Conservation (phyloP, 768 basidiomycete genomes). For the Gelatoporia subvermispora region DNA sequence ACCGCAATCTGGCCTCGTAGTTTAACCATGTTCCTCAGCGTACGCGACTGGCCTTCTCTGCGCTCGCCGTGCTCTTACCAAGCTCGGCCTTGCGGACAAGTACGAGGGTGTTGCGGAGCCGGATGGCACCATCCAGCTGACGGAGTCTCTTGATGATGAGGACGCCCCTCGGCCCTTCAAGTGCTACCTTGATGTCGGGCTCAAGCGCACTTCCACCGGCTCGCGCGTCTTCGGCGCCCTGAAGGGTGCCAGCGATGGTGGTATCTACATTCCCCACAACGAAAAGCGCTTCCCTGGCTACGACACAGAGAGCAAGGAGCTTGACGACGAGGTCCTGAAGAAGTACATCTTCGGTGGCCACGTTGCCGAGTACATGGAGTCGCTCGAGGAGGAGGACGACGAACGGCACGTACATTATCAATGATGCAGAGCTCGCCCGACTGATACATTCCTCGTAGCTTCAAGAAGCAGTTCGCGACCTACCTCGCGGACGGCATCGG, state of each 20-base stretch:
- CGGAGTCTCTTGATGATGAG: conserved; percentile 84
- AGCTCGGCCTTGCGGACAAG: conserved; percentile 96
- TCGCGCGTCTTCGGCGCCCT: conserved; percentile 96
- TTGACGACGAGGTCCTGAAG: conserved; percentile 91
- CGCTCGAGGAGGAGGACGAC: conserved; percentile 98
- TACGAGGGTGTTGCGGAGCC: conserved; percentile 93
- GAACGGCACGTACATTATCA: conserved; percentile 57
- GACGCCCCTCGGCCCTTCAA: conserved; percentile 99
- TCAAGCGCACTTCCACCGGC: conserved; percentile 96
- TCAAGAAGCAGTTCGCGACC: conserved; percentile 95
- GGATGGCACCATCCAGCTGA: conserved; percentile 77
- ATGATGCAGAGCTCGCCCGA: not conserved
- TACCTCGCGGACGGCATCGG: conserved; percentile 95
- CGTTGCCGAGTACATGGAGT: conserved; percentile 99
- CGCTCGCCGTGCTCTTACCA: conserved; percentile 91
- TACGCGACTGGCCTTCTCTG: conserved; percentile 96
- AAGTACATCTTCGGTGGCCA: conserved; percentile 98
- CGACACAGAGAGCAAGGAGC: conserved; percentile 87
- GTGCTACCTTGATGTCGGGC: conserved; percentile 95
- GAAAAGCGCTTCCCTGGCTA: conserved; percentile 98
- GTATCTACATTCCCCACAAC: conserved; percentile 96
- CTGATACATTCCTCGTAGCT: conserved; percentile 39
- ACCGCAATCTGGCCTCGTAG: not conserved
- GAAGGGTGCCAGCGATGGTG: conserved; percentile 98
- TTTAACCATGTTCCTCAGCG: conserved; percentile 39